Conservation (phyloP, 2,329 filamentous ascomycete genomes). For the Venturia oleaginea region DNA sequence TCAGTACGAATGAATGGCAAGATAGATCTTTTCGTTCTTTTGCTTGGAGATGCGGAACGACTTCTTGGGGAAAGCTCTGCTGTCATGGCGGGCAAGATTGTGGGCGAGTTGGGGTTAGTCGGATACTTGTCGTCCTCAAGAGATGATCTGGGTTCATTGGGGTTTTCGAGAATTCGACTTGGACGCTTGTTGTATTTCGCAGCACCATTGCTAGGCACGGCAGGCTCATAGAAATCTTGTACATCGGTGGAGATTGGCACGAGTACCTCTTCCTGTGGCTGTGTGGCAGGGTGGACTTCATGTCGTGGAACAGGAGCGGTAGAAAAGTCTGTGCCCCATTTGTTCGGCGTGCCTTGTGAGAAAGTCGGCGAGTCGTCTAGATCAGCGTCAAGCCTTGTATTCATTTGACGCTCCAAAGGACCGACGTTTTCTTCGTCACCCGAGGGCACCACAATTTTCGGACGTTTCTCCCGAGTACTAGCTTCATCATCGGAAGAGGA, state of each 20-base stretch:
- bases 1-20: constrained; percentile 34
- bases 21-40: constrained; percentile 27
- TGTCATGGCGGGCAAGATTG: constrained; percentile 25
- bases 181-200: constrained; percentile 19
- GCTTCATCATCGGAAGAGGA: constrained; percentile 33
- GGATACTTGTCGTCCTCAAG: constrained; percentile 28
- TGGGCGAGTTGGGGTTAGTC: constrained; percentile 30
- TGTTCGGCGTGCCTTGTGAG: constrained; percentile 35
- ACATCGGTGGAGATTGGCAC: neutral
- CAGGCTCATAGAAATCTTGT: neutral
- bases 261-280: neutral
- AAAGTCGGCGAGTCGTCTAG: constrained; percentile 29
- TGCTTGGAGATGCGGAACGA: constrained; percentile 23
- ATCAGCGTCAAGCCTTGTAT: constrained; percentile 33
- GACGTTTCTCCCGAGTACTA: constrained; percentile 41
- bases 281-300: constrained; percentile 1
- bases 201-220: constrained; percentile 15
- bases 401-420: constrained; percentile 37
- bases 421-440: constrained; percentile 34
- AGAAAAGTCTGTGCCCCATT: constrained; percentile 24
- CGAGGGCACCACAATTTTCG: constrained; percentile 14
- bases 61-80: constrained; percentile 29
- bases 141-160: constrained; percentile 26
- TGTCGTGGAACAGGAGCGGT: neutral
- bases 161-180: constrained; percentile 17